These are phyloP conservation scores for Neoscytalidium dimidiatum DNA, from an alignment of 2,329 filamentous ascomycete species.

Conservation along the genomic window DNA sequence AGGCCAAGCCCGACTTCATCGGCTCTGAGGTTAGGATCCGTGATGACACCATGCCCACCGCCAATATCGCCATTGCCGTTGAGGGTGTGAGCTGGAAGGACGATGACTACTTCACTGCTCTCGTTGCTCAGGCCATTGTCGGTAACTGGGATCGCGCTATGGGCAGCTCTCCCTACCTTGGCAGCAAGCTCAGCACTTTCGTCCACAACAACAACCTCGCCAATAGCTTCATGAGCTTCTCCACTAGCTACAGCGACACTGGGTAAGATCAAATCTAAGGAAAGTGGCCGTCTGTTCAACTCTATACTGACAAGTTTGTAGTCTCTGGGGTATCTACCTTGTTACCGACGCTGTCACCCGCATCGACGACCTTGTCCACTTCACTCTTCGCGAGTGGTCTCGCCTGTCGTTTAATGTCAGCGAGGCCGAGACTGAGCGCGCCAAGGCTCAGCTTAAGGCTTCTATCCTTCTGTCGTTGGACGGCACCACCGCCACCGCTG, in stretches of 20 bases:
- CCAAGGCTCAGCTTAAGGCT: conserved; percentile 98
- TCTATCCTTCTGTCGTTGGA: conserved; percentile 96
- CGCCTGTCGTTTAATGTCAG: conserved; percentile 87
- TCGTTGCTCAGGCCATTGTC: conserved; percentile 97
- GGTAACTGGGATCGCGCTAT: conserved; percentile 99
- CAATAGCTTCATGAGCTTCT: conserved; percentile 99
- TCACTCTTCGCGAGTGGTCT: conserved; percentile 97
- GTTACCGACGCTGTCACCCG: conserved; percentile 85
- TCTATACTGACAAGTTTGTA: conserved; percentile 39
- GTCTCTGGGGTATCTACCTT: conserved; percentile 99
- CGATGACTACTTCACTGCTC: conserved; percentile 96
- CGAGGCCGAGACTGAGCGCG: conserved; percentile 91
- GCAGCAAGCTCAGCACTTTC: conserved; percentile 95
- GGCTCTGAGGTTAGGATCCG: conserved; percentile 94
- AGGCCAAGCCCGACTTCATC: conserved; percentile 90
- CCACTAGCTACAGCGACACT: conserved; percentile 98
- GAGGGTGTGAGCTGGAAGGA: conserved; percentile 99
- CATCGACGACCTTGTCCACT: conserved; percentile 96
- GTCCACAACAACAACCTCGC: conserved; percentile 93
- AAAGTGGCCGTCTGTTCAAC: not conserved
- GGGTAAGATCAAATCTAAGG: conserved; percentile 64
- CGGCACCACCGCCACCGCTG: conserved; percentile 93
- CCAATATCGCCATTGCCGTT: conserved; percentile 97
- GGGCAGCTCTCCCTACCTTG: conserved; percentile 95
- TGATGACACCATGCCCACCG: conserved; percentile 93